Evolutionary conservation across 1,284 basidiomycete genomes (phyloP), one percentile per base, ranked within the genome.

Genomic region (Exsudoporus floridanus): DNA sequence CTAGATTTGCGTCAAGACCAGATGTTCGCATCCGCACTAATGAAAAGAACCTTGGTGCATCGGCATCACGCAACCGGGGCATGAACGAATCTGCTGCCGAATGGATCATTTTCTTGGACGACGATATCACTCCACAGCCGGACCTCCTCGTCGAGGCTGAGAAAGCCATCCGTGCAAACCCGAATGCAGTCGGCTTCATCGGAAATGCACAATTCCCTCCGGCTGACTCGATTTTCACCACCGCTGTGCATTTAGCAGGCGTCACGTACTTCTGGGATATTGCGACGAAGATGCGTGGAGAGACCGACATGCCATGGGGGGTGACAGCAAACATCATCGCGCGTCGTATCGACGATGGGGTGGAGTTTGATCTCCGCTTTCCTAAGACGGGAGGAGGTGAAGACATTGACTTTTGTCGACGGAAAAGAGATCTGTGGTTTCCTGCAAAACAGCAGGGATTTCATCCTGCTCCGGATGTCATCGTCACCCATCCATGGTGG

Each of bases 371-470:
- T 57, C 61, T 72, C 4, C 61, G 58, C 7, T 84, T 81, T 56
- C 83, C 83, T 2, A 84, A 82, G 68, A 84, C 81, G 1, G 81
- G 82, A 3, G 81, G 83, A 5, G 83, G 82, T 0, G 83, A 85
- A 55, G 82, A 85, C 42, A 82, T 84, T 19, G 78, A 83, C 57
- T 84, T 77, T 55, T 82, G 81, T 57, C 68, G 74, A n/a, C 63
- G 66, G 54, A 83, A 82, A 60, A 72, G 80, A 10, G 62, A 70
- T 7, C 70, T 62, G 35, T 75, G 72, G 25, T 41, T 78, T 21
- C 52, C 53, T 5, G 53, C 65, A 16, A 74, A 72, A 1, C 63
- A 71, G 7, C 63, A 73, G 44, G 76, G 77, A 0, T 82, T 84
- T 58, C 55, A 67, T 35, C 70, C 78, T 2, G 81, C 81, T 5